phyloP scores from a whole-genome alignment of 1,139 yeast species.

The Ogataea hybrid region DNA sequence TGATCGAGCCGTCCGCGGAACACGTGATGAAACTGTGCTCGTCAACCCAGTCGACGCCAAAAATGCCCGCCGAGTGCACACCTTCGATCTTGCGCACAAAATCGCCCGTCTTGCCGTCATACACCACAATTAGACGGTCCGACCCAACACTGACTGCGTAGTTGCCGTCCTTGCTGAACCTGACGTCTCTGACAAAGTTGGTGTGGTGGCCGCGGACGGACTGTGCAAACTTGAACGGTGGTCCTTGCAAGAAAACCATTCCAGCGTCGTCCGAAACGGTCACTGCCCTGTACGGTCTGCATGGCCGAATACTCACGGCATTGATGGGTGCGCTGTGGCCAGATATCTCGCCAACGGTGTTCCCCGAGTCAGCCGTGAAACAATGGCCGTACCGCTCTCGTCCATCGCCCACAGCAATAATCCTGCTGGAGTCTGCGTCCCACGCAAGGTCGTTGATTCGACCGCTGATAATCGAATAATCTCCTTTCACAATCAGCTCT shows the following conservation, averaged over 20 bases:
- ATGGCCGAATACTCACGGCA: conserved; percentile 83
- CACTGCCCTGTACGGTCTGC: conserved; percentile 90
- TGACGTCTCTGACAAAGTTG: conserved; percentile 77
- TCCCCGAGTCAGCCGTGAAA: conserved; percentile 91
- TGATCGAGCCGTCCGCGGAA: conserved; percentile 78
- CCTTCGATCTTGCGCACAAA: conserved; percentile 50
- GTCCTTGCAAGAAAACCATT: conserved; percentile 83
- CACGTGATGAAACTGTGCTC: conserved; percentile 73
- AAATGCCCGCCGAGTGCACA: conserved; percentile 78
- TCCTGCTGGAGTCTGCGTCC: conserved; percentile 85
- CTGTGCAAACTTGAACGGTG: conserved; percentile 84
- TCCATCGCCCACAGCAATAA: conserved; percentile 96
- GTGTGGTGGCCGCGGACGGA: conserved; percentile 74
- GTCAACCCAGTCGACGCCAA: conserved; percentile 69
- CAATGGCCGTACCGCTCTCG: conserved; percentile 91
- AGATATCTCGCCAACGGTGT: conserved; percentile 90
- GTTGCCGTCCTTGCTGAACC: conserved; percentile 77
- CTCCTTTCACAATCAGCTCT: conserved; percentile 71
- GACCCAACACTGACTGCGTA: conserved; percentile 81
- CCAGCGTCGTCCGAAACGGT: conserved; percentile 90
- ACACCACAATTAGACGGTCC: conserved; percentile 73
- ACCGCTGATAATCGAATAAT: conserved; percentile 73
- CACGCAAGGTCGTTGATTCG: conserved; percentile 82
- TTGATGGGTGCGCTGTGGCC: conserved; percentile 89
- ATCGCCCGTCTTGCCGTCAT: conserved; percentile 89